Evolutionary conservation across 1,284 basidiomycete species (phyloP), one percentile per base, ranked within the genome.

Genomic region (Cutaneotrichosporon curvatum): DNA sequence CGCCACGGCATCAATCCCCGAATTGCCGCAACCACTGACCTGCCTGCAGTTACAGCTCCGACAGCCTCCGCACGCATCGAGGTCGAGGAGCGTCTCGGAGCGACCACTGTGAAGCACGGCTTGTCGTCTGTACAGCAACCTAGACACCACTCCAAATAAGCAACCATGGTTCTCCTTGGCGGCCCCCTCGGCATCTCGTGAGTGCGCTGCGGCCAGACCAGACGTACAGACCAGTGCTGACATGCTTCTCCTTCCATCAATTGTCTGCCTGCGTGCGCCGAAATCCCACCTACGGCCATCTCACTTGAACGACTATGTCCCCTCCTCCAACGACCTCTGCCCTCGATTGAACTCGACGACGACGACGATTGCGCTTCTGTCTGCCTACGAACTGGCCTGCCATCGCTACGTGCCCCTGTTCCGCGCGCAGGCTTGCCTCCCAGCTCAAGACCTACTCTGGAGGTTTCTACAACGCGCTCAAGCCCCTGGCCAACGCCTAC

Each of bases 401-500:
- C 28, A 14, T 30, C 28, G 28, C 28, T 14, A 9, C 28, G 28
- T 30, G 9, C 20, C 21, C 21, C 37, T 9, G 21, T 38, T 12
- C 4, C 37, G 12, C n/a, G 12, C 21, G 12, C 60, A 70, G 53
- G 18, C 76, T 92, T 57, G 87, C 87, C 37, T 81, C 85, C 34
- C 79, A 80, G 61, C 76, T 96, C 62, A 80, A 79, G 71, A 77
- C 79, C 42, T 85, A 45, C 81, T 45, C 81, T 79, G 63, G 77
- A 77, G 37, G 59, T 18, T 45, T 71, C 22, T 66, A 65, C 59
- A 65, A 65, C 44, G 51, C 59, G 73, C 61, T 95, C 58, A 82
- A 81, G 60, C 90, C 91, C 47, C 56, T 96, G 51, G 87, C 91
- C 12, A 78, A 80, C 62, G 85, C 85, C 77, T 97, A 95, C 71